Percentiles rank a stretch among this genome's conserved stretches.
Evolutionary conservation across 176 grass and related monocot genomes (phyloP).

Genomic region (Ensete glaucum): DNA sequence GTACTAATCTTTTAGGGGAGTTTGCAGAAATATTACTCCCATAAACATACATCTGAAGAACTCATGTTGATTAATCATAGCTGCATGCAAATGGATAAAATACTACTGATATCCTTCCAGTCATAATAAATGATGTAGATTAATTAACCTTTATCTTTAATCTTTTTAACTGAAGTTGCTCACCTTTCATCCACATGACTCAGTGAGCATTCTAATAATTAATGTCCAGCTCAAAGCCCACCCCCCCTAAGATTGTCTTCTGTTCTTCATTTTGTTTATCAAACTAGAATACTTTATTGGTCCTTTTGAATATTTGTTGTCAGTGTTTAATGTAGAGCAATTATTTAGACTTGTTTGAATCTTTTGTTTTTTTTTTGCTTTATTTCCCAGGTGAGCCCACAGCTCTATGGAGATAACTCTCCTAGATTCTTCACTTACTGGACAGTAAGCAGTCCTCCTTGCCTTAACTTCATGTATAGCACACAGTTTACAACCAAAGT

Average conservation of each 20-base stretch:
- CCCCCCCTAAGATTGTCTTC: too few species aligned
- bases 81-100: too few species aligned
- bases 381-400: constrained; percentile 51
- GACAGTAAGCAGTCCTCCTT: constrained; percentile 45
- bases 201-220: background rate
- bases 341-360: background rate
- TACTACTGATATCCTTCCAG: too few species aligned
- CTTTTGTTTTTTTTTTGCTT: background rate
- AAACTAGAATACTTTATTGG: background rate
- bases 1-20: constrained; percentile 15
- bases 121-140: too few species aligned
- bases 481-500: background rate
- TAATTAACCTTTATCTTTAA: too few species aligned
- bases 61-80: too few species aligned
- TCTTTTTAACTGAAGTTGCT: background rate
- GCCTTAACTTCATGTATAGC: background rate
- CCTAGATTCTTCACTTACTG: constrained; percentile 93
- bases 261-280: too few species aligned
- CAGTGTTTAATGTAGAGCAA: constrained; percentile 1
- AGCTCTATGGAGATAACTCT: constrained; percentile 64
- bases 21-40: too few species aligned
- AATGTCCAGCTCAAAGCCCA: too few species aligned
- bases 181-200: background rate
- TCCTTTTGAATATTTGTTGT: background rate
- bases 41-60: too few species aligned